Conservation (phyloP, 116 monocot genomes). For the Cymodocea nodosa region DNA sequence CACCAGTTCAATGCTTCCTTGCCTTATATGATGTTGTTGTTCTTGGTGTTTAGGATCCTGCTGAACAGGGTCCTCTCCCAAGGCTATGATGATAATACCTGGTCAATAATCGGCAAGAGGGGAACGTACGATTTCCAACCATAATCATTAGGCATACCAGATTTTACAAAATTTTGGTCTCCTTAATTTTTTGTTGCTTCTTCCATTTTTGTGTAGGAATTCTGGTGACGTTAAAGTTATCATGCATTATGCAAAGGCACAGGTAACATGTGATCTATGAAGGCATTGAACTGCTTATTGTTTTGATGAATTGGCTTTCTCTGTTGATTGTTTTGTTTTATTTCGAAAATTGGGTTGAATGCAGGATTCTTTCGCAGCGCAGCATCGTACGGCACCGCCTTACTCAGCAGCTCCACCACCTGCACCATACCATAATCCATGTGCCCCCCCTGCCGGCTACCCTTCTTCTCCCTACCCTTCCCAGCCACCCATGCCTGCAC, state of each 20-base stretch:
- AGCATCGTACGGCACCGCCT: not conserved
- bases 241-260: constrained; percentile 53
- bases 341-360: too few relatives aligned
- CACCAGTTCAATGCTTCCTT: not conserved
- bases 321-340: too few relatives aligned
- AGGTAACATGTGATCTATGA: constrained; percentile 15
- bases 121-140: constrained; percentile 19
- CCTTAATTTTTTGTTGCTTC: not conserved
- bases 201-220: constrained; percentile 22
- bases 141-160: too few relatives aligned
- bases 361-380: not conserved
- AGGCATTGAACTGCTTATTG: too few relatives aligned
- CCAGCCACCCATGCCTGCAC: not conserved
- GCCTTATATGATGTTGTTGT: not conserved
- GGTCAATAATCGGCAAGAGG: constrained; percentile 38
- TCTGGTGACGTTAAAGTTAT: constrained; percentile 73
- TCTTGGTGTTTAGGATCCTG: constrained; percentile 26
- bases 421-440: constrained; percentile 9
- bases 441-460: constrained; percentile 4
- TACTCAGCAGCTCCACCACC: not conserved
- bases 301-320: too few relatives aligned
- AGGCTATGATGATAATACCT: constrained; percentile 53
- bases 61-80: constrained; percentile 57
- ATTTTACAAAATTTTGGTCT: not conserved
- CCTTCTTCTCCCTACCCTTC: not conserved